Evolutionary conservation across 371 early-diverging fungal species (phyloP).

Genomic region (Encephalitozoon intestinalis): DNA sequence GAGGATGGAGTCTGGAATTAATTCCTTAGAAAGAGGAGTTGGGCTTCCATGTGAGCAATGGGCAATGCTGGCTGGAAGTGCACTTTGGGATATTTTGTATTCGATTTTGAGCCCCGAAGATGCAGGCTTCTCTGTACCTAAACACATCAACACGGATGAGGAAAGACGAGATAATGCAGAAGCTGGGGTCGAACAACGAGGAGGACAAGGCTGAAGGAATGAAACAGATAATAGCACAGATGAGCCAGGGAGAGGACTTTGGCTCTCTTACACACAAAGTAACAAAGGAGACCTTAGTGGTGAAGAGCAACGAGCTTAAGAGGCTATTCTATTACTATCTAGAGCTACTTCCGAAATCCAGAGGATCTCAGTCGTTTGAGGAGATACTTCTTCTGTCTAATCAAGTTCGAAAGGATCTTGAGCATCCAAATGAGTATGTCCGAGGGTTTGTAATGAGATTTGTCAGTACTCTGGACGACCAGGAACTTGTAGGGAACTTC

Average conservation of each 20-base stretch:
- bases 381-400: constrained; percentile 64
- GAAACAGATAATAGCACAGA: constrained; percentile 4
- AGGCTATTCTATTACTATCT: constrained; percentile 57
- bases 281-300: constrained; percentile 13
- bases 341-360: constrained; percentile 38
- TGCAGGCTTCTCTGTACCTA: constrained; percentile 24
- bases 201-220: constrained; percentile 19
- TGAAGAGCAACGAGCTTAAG: constrained; percentile 55
- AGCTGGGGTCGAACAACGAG: background rate
- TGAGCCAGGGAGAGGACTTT: constrained; percentile 9
- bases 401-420: constrained; percentile 84
- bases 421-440: constrained; percentile 94
- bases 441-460: constrained; percentile 84
- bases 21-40: background rate
- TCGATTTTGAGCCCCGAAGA: constrained; percentile 25
- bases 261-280: constrained; percentile 9
- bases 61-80: background rate
- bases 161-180: constrained; percentile 19
- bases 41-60: background rate
- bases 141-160: constrained; percentile 14
- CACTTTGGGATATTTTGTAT: background rate
- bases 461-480: constrained; percentile 79
- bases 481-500: constrained; percentile 64
- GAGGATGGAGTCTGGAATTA: background rate
- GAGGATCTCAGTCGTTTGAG: constrained; percentile 34